Evolutionary conservation across 306 rosid species (phyloP).

Genomic region (Inga laurina): DNA sequence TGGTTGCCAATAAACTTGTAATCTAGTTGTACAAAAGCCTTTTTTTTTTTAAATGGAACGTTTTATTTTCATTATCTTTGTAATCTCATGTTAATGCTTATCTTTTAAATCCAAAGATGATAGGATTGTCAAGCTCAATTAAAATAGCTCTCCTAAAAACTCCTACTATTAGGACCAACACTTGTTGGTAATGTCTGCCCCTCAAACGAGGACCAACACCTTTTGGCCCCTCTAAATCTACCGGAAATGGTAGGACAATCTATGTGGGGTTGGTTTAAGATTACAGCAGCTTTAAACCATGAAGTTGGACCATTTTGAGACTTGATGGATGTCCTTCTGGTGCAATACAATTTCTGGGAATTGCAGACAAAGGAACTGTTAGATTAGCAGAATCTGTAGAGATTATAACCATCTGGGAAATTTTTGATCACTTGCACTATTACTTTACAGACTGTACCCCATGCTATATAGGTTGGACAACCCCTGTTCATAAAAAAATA

Average conservation of each 20-base stretch:
- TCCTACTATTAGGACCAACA: no score
- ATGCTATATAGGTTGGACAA: constrained; percentile 1
- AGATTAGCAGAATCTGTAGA: constrained; percentile 23
- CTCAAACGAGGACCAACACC: no score
- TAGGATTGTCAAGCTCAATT: no score
- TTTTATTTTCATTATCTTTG: no score
- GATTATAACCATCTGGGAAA: constrained; percentile 46
- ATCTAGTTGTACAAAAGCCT: no score
- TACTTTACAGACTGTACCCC: constrained; percentile 25
- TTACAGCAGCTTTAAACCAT: neutral
- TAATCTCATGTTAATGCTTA: no score
- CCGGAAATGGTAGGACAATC: neutral
- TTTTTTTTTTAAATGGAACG: no score
- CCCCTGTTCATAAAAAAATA: neutral
- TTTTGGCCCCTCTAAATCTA: no score
- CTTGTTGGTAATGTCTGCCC: no score
- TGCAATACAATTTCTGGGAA: neutral
- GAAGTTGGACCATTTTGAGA: constrained; percentile 10
- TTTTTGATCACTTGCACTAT: constrained; percentile 15
- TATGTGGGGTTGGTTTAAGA: constrained; percentile 14
- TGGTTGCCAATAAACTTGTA: neutral
- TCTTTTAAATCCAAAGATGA: no score
- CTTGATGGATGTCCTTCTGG: neutral
- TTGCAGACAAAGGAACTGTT: constrained; percentile 34
- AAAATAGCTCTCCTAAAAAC: no score